These are phyloP conservation scores for Aspergillus nomiae DNA, from an alignment of 2,329 filamentous ascomycete species.

Conservation along the genomic window DNA sequence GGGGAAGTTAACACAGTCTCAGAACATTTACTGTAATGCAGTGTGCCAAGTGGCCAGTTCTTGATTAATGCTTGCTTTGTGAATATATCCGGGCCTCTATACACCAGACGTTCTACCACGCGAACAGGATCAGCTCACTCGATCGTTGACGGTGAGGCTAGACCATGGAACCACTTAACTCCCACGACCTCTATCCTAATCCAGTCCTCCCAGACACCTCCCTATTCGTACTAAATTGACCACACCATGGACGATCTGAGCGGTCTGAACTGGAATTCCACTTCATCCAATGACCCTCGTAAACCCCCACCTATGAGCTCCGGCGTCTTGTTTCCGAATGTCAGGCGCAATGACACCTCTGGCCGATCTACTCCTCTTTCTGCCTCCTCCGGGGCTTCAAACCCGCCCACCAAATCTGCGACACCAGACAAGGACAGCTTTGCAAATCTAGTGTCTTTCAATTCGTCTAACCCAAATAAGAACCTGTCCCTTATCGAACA, in stretches of 20 bases:
- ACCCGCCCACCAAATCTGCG: conserved; percentile 42
- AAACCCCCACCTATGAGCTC: conserved; percentile 43
- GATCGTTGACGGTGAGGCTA: conserved; percentile 20
- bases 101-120: background rate
- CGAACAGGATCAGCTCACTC: conserved; percentile 12
- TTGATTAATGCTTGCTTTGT: background rate
- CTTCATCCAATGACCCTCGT: conserved; percentile 31
- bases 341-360: conserved; percentile 42
- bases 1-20: conserved; percentile 5
- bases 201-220: conserved; percentile 22
- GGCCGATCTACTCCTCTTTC: conserved; percentile 48
- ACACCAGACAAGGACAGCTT: conserved; percentile 58
- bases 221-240: conserved; percentile 11
- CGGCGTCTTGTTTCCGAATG: conserved; percentile 35
- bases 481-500: conserved; percentile 70
- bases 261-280: conserved; percentile 48
- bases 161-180: conserved; percentile 21
- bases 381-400: conserved; percentile 31
- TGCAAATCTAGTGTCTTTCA: conserved; percentile 65
- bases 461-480: conserved; percentile 51
- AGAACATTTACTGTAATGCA: background rate
- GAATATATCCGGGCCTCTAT: background rate
- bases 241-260: conserved; percentile 50
- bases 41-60: background rate
- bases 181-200: conserved; percentile 23